These are phyloP conservation scores for Gaultheria prostrata DNA, from an alignment of 148 eudicot genomes.

Conservation along the genomic window DNA sequence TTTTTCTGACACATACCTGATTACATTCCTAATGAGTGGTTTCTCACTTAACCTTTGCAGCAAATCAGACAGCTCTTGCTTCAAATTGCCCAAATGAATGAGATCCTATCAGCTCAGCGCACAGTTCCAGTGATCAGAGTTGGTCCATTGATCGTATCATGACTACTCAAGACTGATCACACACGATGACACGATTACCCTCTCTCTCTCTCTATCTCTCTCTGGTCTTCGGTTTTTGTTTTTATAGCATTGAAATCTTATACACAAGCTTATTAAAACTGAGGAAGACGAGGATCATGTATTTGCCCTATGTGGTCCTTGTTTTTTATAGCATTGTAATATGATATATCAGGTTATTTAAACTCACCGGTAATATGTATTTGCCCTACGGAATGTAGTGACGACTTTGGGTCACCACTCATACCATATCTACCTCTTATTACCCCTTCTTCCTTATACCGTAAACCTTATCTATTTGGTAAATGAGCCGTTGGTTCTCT, in stretches of 20 bases:
- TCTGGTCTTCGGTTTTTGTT: background rate
- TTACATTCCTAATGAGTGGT: background rate
- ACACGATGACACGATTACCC: background rate
- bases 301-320: background rate
- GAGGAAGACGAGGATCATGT: background rate
- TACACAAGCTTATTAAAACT: background rate
- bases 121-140: constrained; percentile 58
- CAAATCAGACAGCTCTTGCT: constrained; percentile 61
- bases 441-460: too few relatives aligned
- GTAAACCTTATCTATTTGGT: too few relatives aligned
- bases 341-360: background rate
- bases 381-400: too few relatives aligned
- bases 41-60: constrained; percentile 27
- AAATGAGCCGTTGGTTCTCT: too few relatives aligned
- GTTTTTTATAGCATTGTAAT: background rate
- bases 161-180: background rate
- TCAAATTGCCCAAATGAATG: constrained; percentile 68
- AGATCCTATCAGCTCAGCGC: constrained; percentile 43
- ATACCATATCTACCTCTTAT: too few relatives aligned
- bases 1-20: background rate
- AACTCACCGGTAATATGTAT: too few relatives aligned
- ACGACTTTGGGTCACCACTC: too few relatives aligned
- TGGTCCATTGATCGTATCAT: constrained; percentile 13
- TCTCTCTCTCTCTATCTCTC: background rate
- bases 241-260: background rate